These are phyloP conservation scores for Candida neerlandica DNA, from an alignment of 1,139 yeast genomes.

Conservation along the genomic window DNA sequence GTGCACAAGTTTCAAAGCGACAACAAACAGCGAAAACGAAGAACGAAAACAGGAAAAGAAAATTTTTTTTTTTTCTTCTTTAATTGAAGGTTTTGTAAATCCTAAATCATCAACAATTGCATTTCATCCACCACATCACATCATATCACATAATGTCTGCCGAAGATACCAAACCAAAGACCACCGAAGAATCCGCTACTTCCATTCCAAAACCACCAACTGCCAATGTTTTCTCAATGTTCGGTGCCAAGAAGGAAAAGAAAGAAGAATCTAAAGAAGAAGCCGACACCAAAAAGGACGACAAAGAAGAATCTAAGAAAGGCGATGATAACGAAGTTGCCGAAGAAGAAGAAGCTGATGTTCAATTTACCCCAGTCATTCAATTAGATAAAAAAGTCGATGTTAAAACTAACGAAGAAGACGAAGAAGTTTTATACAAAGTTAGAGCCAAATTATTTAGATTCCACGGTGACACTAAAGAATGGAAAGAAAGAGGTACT, in stretches of 20 bases:
- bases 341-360: slow-evolving; percentile 89
- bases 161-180: slow-evolving; percentile 38
- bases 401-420: slow-evolving; percentile 95
- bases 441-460: slow-evolving; percentile 94
- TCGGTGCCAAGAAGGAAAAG: slow-evolving; percentile 79
- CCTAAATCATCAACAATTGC: not conserved
- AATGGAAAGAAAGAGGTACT: slow-evolving; percentile 99
- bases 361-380: slow-evolving; percentile 95
- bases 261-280: slow-evolving; percentile 49
- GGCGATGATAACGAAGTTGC: slow-evolving; percentile 58
- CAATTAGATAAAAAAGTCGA: slow-evolving; percentile 89
- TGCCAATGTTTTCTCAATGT: slow-evolving; percentile 83
- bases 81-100: not conserved
- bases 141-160: slow-evolving; percentile 31
- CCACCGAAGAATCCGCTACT: slow-evolving; percentile 22
- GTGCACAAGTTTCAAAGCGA: not conserved
- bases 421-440: slow-evolving; percentile 86
- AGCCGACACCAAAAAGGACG: slow-evolving; percentile 35
- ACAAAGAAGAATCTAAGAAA: slow-evolving; percentile 30
- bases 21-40: not conserved
- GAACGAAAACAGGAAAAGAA: not conserved
- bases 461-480: slow-evolving; percentile 79
- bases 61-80: not conserved
- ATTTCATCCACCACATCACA: not conserved
- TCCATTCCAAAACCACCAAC: slow-evolving; percentile 58